These are phyloP conservation scores for Hyparrhenia diplandra DNA, from an alignment of 176 grass and related monocot species.

Conservation along the genomic window DNA sequence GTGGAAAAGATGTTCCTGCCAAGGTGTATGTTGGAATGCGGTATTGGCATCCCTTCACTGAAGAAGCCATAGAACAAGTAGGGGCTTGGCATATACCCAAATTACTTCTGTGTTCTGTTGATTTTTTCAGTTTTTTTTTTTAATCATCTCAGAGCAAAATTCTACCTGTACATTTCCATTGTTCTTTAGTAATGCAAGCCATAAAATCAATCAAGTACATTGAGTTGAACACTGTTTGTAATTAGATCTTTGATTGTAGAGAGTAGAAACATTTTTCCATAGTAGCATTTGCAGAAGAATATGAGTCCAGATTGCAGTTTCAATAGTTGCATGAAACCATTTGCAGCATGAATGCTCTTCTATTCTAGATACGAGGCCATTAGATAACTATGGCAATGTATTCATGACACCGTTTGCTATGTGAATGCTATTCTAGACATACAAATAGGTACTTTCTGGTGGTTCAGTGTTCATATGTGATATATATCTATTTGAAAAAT, in stretches of 20 bases:
- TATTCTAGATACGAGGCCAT: background rate
- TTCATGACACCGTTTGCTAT: background rate
- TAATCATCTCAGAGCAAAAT: background rate
- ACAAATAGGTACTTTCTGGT: background rate
- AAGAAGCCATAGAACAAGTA: slow-evolving; percentile 99
- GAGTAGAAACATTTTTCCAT: background rate
- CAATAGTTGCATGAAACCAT: background rate
- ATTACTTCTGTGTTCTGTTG: slow-evolving; percentile 17
- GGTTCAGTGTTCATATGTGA: background rate
- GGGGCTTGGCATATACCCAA: background rate
- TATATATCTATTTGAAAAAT: background rate
- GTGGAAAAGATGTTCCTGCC: slow-evolving; percentile 84
- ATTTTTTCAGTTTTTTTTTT: slow-evolving; percentile 8
- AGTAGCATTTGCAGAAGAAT: slow-evolving; percentile 8
- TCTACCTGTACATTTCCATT: background rate
- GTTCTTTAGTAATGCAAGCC: background rate
- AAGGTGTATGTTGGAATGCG: slow-evolving; percentile 99
- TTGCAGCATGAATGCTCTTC: background rate
- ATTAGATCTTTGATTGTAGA: background rate
- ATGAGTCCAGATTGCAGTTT: slow-evolving; percentile 4
- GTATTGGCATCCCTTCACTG: slow-evolving; percentile 99
- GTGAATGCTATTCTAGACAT: slow-evolving; percentile 19
- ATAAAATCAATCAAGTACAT: background rate
- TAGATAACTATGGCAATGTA: background rate
- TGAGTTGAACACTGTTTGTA: slow-evolving; percentile 2